These are phyloP conservation scores for Aspergillus egyptiacus DNA, from an alignment of 495 filamentous ascomycete species.

Conservation along the genomic window DNA sequence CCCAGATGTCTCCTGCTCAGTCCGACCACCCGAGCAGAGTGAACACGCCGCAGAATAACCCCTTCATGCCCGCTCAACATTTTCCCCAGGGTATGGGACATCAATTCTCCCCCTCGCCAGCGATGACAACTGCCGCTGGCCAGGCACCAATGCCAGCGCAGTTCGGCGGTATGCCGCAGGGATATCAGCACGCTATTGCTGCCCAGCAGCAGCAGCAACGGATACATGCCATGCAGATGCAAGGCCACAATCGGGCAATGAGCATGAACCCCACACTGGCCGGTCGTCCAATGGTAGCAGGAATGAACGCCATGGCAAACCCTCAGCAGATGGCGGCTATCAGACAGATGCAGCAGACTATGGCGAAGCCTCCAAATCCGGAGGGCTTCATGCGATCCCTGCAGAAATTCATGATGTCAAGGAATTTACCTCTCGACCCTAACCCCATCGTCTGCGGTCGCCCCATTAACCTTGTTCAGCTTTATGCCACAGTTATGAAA, in stretches of 20 bases:
- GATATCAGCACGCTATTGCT: conserved; percentile 46
- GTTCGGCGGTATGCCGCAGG: conserved; percentile 43
- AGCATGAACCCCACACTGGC: conserved; percentile 48
- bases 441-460: conserved; percentile 67
- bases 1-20: conserved; percentile 72
- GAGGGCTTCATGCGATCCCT: conserved; percentile 74
- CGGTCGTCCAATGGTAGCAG: conserved; percentile 33
- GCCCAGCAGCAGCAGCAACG: conserved; percentile 46
- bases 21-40: conserved; percentile 69
- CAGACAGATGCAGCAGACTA: conserved; percentile 57
- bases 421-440: conserved; percentile 60
- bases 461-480: conserved; percentile 60
- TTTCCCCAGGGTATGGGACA: conserved; percentile 55
- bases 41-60: conserved; percentile 66
- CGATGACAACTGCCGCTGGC: conserved; percentile 31
- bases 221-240: conserved; percentile 52
- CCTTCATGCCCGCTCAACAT: conserved; percentile 53
- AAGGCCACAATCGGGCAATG: conserved; percentile 59
- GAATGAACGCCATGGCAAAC: conserved; percentile 43
- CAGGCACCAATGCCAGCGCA: conserved; percentile 37
- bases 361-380: conserved; percentile 51
- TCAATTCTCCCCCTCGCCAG: conserved; percentile 45
- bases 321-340: conserved; percentile 44
- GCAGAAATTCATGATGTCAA: conserved; percentile 62
- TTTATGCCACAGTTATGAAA: conserved; percentile 71